A percentile compares a stretch with the other conserved stretches of the same genome.
Conservation (phyloP, 768 basidiomycete species). For the Leccinum incarnatum region DNA sequence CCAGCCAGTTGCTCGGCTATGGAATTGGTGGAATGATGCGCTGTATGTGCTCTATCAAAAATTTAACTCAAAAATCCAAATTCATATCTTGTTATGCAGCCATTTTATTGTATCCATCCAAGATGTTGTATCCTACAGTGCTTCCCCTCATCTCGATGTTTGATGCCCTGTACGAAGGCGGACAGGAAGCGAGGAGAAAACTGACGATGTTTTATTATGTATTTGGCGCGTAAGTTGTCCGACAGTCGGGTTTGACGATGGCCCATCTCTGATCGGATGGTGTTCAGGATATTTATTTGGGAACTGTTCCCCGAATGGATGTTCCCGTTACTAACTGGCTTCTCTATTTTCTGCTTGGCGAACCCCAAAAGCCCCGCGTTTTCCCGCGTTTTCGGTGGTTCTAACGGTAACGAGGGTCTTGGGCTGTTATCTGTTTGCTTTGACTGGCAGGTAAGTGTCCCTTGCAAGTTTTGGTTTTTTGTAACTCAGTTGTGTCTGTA, state of each 20-base stretch:
- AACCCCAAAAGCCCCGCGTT: constrained; percentile 32
- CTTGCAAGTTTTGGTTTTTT: background rate
- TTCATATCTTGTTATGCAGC: constrained; percentile 6
- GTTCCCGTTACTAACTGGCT: constrained; percentile 62
- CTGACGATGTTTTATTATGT: constrained; percentile 31
- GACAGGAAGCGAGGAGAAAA: constrained; percentile 37
- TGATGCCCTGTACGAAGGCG: constrained; percentile 41
- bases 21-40: constrained; percentile 55
- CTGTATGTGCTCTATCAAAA: constrained; percentile 27
- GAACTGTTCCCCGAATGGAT: constrained; percentile 29
- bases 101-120: constrained; percentile 42
- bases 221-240: constrained; percentile 27
- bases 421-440: constrained; percentile 60
- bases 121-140: constrained; percentile 40
- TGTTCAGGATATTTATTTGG: constrained; percentile 35
- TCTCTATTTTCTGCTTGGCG: constrained; percentile 61
- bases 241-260: constrained; percentile 5
- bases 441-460: constrained; percentile 47
- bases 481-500: background rate
- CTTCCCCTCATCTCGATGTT: constrained; percentile 25
- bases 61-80: background rate
- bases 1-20: constrained; percentile 42
- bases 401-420: constrained; percentile 64
- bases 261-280: background rate
- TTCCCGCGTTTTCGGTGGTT: constrained; percentile 59